Percentiles rank a stretch among this genome's conserved stretches.
phyloP scores from a whole-genome alignment of 75 land plant species.

The Cryptomeria japonica region DNA sequence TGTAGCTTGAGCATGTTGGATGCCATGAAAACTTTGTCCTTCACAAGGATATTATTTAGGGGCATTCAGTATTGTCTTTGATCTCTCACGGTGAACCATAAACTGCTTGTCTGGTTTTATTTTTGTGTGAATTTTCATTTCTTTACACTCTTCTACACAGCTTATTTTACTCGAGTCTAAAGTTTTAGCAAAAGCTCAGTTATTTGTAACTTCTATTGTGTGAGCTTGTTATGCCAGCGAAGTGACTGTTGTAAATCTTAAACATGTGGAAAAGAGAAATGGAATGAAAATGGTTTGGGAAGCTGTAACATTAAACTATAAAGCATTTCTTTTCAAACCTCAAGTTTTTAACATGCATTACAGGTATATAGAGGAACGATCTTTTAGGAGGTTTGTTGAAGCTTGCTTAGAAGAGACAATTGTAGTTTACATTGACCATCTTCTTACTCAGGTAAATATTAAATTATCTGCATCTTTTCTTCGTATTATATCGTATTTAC shows the following conservation, averaged over 20 bases:
- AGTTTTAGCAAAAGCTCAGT: not conserved
- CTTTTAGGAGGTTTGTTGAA: constrained; percentile 93
- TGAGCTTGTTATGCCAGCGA: not conserved
- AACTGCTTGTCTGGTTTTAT: not conserved
- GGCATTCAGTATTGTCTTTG: not conserved
- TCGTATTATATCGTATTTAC: not conserved
- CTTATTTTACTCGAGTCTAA: not conserved
- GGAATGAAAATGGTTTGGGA: not conserved
- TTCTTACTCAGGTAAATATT: constrained; percentile 78
- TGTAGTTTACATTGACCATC: constrained; percentile 90
- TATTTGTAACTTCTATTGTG: not conserved
- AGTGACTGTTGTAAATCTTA: not conserved
- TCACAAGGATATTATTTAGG: not conserved
- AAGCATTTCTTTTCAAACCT: not conserved
- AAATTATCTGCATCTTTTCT: constrained; percentile 8
- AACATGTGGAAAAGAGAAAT: not conserved
- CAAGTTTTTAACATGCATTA: constrained; percentile 5
- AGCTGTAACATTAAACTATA: not conserved
- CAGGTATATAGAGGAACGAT: constrained; percentile 96
- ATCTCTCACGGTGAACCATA: not conserved
- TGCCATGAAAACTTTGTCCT: not conserved
- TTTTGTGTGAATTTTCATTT: not conserved
- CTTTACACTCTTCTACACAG: not conserved
- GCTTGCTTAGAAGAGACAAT: constrained; percentile 95
- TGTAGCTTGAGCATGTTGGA: not conserved